Percentiles rank a stretch among this genome's conserved stretches.
Conservation (phyloP, 805 yeast genomes). For the Ogataea nonfermentans region DNA sequence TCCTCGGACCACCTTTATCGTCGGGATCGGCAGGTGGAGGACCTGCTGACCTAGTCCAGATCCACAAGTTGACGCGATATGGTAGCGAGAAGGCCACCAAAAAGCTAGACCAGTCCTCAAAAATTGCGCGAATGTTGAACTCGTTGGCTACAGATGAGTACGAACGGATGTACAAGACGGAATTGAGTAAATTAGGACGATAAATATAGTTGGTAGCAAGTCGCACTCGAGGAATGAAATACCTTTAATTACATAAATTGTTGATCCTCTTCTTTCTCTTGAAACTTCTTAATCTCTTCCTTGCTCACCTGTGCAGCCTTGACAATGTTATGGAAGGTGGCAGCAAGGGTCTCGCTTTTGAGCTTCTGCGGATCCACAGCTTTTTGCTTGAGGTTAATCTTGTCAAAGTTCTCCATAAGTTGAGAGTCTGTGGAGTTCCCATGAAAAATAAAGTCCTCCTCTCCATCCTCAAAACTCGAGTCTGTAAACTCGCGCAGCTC, state of each 20-base stretch:
- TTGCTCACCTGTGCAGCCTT: constrained; percentile 33
- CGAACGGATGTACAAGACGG: constrained; percentile 4
- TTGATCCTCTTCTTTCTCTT: constrained; percentile 22
- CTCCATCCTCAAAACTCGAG: constrained; percentile 31
- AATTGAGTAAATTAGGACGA: background rate
- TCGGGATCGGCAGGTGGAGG: constrained; percentile 6
- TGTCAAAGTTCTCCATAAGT: constrained; percentile 33
- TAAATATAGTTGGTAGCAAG: background rate
- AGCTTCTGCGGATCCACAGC: constrained; percentile 10
- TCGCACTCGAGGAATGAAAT: background rate
- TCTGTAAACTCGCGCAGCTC: constrained; percentile 57
- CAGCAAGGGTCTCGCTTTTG: constrained; percentile 29
- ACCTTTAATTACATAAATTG: no score
- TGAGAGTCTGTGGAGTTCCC: constrained; percentile 42
- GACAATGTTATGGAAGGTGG: constrained; percentile 33
- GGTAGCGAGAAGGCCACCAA: constrained; percentile 5
- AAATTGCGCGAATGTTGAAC: constrained; percentile 2
- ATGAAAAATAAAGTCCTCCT: constrained; percentile 33
- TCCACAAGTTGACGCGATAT: background rate
- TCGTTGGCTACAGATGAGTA: constrained; percentile 7
- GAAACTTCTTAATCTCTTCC: constrained; percentile 29
- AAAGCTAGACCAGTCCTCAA: background rate
- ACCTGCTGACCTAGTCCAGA: no score
- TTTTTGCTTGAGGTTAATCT: constrained; percentile 10
- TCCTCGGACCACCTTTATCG: constrained; percentile 5